Evolutionary conservation across 192 early-diverging fungal genomes (phyloP), one percentile per base, ranked within the genome.

Genomic region (Coemansia sp.): DNA sequence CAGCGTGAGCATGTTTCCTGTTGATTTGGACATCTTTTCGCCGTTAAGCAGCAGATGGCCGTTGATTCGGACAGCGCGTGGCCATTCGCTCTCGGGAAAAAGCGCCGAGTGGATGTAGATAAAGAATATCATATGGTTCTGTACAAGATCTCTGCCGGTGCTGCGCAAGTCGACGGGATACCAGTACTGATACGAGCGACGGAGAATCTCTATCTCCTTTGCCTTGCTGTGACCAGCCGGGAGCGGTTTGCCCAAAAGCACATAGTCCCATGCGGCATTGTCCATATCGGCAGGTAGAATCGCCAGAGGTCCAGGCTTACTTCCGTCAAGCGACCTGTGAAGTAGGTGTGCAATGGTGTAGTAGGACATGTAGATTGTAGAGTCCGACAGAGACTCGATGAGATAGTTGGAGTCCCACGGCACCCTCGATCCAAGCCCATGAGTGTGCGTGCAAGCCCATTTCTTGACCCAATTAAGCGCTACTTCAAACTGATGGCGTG

Each of bases 351-450:
- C 88, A 40, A 99, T 90, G 16, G 98, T 98, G 87, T 99, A 99
- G 87, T 98, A 99, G 39, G 98, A 94, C 98, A 99, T 99, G 84
- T 99, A 99, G 66, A 99, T 98, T 22, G 98, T 99, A 18, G 98
- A 99, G 74, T 99, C 98, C 16, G 90, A 92, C 21, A 99, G 85
- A 42, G 93, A 94, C 85, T 99, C 98, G 66, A 99, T 94, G 73
- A 99, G 81, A 81, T 87, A 94, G 68, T 90, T 84, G 40, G 84
- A 83, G 72, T 99, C 96, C 95, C 96, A 98, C 12, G 98, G 98
- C 58, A 99, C 78, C 61, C 86, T 90, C 66, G 87, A 89, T 58
- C 98, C 98, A 59, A 99, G 87, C 43, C 98, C 98, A 65, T 93
- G 98, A 59, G 89, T 89, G 61, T 96, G 85, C 45, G 93, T 94